Conservation (phyloP, 1,139 yeast species). For the Pneumocystis oryctolagi region DNA sequence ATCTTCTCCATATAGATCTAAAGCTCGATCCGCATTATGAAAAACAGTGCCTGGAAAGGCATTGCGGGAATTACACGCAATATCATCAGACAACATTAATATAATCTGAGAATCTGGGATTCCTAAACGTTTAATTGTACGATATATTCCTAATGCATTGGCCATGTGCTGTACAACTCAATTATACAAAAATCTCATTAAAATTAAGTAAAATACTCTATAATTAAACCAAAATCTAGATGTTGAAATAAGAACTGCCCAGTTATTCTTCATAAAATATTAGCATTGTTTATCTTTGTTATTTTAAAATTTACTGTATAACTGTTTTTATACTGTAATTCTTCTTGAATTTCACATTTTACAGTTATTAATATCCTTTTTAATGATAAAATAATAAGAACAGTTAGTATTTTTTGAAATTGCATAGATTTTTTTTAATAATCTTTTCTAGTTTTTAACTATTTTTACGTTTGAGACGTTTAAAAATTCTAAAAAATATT, state of each 20-base stretch:
- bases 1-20: slow-evolving; percentile 85
- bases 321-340: neutral
- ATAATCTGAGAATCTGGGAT: slow-evolving; percentile 97
- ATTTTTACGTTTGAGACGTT: no score
- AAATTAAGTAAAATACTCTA: slow-evolving; percentile 26
- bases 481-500: no score
- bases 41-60: slow-evolving; percentile 93
- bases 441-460: neutral
- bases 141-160: slow-evolving; percentile 78
- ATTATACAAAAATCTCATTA: neutral
- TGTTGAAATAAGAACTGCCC: slow-evolving; percentile 93
- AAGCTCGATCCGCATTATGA: slow-evolving; percentile 85
- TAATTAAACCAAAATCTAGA: slow-evolving; percentile 97
- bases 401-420: neutral
- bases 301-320: neutral
- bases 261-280: slow-evolving; percentile 36
- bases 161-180: slow-evolving; percentile 54
- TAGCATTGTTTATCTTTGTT: neutral
- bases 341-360: neutral
- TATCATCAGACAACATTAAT: slow-evolving; percentile 88
- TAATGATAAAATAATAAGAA: neutral
- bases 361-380: neutral
- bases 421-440: neutral
- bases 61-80: slow-evolving; percentile 91
- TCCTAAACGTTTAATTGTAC: slow-evolving; percentile 89